These are phyloP conservation scores for Thamnidium elegans DNA, from an alignment of 192 early-diverging fungal genomes.

Conservation along the genomic window DNA sequence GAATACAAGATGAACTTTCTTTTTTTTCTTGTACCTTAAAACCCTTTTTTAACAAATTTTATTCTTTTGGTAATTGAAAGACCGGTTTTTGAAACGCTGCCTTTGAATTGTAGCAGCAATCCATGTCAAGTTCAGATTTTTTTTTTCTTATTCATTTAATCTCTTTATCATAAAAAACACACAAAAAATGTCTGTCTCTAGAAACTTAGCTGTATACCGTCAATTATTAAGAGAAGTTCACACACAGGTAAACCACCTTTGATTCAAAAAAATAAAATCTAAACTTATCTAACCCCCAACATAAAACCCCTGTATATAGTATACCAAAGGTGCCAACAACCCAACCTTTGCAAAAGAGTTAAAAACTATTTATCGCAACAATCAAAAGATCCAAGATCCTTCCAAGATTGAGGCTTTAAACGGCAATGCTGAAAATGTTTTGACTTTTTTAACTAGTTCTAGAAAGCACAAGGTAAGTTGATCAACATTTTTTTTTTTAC, in stretches of 20 bases:
- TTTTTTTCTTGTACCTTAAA: no score
- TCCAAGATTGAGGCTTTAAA: slow-evolving; percentile 11
- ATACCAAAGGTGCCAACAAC: slow-evolving; percentile 34
- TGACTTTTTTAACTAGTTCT: slow-evolving; percentile 26
- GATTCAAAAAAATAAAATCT: no score
- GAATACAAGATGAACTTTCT: no score
- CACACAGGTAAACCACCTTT: slow-evolving; percentile 17
- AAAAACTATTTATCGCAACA: slow-evolving; percentile 19
- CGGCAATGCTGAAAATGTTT: slow-evolving; percentile 30
- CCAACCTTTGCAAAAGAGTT: slow-evolving; percentile 26
- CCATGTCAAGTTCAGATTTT: no score
- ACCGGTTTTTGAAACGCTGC: no score
- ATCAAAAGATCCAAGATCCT: slow-evolving; percentile 19
- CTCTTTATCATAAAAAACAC: no score
- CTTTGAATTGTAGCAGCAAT: no score
- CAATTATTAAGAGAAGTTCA: slow-evolving; percentile 33
- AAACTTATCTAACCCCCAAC: no score
- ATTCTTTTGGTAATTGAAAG: no score
- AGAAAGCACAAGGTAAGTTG: slow-evolving; percentile 34
- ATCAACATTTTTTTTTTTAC: background rate
- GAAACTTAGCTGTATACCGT: slow-evolving; percentile 22
- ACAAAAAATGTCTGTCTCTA: background rate
- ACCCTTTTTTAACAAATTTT: no score
- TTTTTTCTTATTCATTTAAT: no score
- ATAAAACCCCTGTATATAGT: slow-evolving; percentile 13